These are phyloP conservation scores for Vitis hybrid DNA, from an alignment of 177 flowering plant genomes.

Conservation along the genomic window DNA sequence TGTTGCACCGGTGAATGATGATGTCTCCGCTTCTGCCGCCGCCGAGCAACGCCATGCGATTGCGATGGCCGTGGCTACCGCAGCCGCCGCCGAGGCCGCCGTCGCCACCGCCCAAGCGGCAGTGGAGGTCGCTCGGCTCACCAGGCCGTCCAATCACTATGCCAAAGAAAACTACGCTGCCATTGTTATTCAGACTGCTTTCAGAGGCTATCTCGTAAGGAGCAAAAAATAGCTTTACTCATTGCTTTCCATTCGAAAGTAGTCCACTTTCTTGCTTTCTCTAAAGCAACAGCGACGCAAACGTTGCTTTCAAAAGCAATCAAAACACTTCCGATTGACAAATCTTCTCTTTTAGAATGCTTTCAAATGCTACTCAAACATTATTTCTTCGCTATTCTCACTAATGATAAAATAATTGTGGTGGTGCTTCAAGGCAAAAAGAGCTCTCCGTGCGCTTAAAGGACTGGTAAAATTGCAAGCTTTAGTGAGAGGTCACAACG, in stretches of 20 bases:
- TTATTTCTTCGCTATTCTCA: too few species aligned
- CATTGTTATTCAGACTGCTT: constrained; percentile 47
- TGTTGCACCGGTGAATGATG: neutral
- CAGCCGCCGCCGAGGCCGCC: constrained; percentile 42
- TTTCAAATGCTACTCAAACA: too few species aligned
- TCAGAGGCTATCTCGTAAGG: constrained; percentile 58
- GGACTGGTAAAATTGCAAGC: constrained; percentile 65
- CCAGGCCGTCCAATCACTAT: constrained; percentile 15
- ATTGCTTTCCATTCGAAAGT: too few species aligned
- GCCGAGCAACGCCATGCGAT: constrained; percentile 29
- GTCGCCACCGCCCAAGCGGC: constrained; percentile 48
- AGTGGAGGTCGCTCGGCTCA: constrained; percentile 30
- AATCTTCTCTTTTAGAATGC: too few species aligned
- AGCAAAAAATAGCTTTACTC: too few species aligned
- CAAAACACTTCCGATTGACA: too few species aligned
- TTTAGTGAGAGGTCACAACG: constrained; percentile 53
- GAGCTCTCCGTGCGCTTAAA: constrained; percentile 59
- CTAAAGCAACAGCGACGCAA: too few species aligned
- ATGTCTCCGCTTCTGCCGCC: neutral
- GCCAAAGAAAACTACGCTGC: constrained; percentile 36
- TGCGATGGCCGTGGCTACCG: constrained; percentile 42
- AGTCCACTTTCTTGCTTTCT: too few species aligned
- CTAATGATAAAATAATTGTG: too few species aligned
- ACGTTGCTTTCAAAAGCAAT: neutral
- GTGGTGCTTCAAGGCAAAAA: constrained; percentile 41